A percentile compares a stretch with the other conserved stretches of the same genome.
Evolutionary conservation across 108 stramenopile genomes (phyloP).

Genomic region (Asterionellopsis glacialis): DNA sequence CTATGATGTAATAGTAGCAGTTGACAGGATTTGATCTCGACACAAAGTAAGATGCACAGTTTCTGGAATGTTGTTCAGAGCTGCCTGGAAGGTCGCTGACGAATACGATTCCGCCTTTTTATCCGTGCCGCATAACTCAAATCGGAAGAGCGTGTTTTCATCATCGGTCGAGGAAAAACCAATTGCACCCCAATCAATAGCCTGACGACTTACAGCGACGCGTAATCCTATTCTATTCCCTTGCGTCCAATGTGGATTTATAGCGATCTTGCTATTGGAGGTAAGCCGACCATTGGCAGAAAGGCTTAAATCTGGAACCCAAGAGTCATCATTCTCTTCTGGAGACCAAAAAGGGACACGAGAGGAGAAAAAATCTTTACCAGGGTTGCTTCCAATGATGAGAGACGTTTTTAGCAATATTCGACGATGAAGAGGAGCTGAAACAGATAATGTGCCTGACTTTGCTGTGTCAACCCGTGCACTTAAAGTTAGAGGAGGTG

Average conservation of each 20-base stretch:
- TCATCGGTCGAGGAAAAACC: background rate
- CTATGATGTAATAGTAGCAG: background rate
- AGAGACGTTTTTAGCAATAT: no score
- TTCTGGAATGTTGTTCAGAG: background rate
- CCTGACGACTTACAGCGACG: background rate
- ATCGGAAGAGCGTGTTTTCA: background rate
- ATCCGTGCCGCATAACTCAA: background rate
- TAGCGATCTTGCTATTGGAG: background rate
- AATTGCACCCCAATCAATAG: background rate
- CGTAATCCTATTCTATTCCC: background rate
- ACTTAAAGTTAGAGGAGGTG: no score
- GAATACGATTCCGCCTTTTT: background rate
- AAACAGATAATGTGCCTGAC: no score
- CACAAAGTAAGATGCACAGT: background rate
- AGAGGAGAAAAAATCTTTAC: no score
- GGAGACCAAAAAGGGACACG: no score
- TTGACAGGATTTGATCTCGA: background rate
- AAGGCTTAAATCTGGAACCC: background rate
- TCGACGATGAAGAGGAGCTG: no score
- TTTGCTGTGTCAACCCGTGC: no score
- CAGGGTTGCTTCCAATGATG: no score
- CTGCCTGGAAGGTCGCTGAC: background rate
- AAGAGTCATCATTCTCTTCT: no score
- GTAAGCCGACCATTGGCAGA: background rate
- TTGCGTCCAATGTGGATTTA: background rate